Evolutionary conservation across 2,329 filamentous ascomycete genomes (phyloP).

Genomic region (Arthrobotrys iridis): DNA sequence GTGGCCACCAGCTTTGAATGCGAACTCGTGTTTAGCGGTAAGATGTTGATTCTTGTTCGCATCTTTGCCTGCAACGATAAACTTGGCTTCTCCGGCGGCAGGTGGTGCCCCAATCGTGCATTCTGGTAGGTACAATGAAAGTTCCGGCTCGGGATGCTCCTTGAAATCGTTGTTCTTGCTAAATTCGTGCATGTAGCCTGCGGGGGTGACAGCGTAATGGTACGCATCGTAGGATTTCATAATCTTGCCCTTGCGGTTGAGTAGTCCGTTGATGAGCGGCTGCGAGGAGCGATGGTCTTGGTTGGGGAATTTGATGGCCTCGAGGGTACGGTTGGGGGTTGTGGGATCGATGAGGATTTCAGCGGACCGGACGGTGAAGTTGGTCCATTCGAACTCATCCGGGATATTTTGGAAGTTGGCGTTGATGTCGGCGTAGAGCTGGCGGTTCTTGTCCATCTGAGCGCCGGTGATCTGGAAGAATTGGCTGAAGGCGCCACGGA

Average conservation of each 20-base stretch:
- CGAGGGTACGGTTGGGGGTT: constrained; percentile 76
- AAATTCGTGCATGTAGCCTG: constrained; percentile 93
- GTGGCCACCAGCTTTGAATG: constrained; percentile 56
- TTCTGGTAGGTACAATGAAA: constrained; percentile 91
- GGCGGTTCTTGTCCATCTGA: constrained; percentile 82
- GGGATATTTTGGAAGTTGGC: constrained; percentile 79
- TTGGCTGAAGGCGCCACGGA: constrained; percentile 83
- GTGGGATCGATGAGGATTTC: constrained; percentile 80
- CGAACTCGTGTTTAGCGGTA: constrained; percentile 57
- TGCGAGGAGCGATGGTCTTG: constrained; percentile 82
- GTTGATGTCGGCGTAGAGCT: constrained; percentile 82
- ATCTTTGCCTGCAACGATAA: constrained; percentile 96
- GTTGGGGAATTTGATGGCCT: constrained; percentile 84
- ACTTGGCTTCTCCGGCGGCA: constrained; percentile 75
- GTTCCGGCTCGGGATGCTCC: constrained; percentile 80
- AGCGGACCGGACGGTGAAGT: constrained; percentile 77
- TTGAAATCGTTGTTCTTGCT: constrained; percentile 77
- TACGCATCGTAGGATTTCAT: constrained; percentile 77
- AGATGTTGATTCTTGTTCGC: constrained; percentile 71
- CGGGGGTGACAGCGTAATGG: constrained; percentile 90
- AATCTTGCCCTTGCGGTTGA: constrained; percentile 79
- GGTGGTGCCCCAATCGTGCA: constrained; percentile 75
- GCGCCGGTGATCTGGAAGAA: constrained; percentile 83
- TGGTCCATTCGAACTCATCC: constrained; percentile 88
- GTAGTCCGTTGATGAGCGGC: constrained; percentile 83